Evolutionary conservation across 176 grass and related monocot genomes (phyloP).

Genomic region (Musa acuminata): DNA sequence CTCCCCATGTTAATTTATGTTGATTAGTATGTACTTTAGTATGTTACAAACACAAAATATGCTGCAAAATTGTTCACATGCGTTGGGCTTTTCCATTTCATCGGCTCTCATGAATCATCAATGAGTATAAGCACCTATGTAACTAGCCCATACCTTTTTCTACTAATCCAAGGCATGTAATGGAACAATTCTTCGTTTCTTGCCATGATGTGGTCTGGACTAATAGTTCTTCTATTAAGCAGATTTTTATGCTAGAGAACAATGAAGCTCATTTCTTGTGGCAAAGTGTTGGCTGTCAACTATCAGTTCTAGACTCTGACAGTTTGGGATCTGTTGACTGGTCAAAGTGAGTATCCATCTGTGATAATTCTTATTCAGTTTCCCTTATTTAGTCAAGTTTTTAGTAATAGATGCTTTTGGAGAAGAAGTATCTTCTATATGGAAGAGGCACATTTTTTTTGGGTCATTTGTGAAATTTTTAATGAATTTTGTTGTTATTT

Average conservation of each 20-base stretch:
- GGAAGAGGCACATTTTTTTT: not conserved
- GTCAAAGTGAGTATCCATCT: conserved; percentile 57
- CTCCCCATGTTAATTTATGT: too few species aligned
- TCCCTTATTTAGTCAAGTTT: not conserved
- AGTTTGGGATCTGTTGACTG: conserved; percentile 49
- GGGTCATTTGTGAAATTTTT: conserved; percentile 11
- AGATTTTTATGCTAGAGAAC: conserved; percentile 62
- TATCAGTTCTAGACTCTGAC: conserved; percentile 35
- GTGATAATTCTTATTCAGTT: not conserved
- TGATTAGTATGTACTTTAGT: too few species aligned
- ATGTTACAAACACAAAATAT: too few species aligned
- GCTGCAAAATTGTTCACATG: too few species aligned
- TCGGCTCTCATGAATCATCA: too few species aligned
- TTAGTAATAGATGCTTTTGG: not conserved
- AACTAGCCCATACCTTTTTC: not conserved
- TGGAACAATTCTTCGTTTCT: conserved; percentile 11
- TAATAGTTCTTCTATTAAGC: conserved; percentile 15
- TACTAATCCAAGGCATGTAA: not conserved
- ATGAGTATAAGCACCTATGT: not conserved
- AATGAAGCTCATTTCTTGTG: conserved; percentile 50
- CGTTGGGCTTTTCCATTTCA: too few species aligned
- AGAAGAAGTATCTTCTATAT: not conserved
- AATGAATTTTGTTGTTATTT: conserved; percentile 13
- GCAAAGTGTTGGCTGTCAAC: conserved; percentile 41
- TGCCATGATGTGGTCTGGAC: not conserved